These are phyloP conservation scores for Candida piceae DNA, from an alignment of 805 yeast genomes.

Conservation along the genomic window DNA sequence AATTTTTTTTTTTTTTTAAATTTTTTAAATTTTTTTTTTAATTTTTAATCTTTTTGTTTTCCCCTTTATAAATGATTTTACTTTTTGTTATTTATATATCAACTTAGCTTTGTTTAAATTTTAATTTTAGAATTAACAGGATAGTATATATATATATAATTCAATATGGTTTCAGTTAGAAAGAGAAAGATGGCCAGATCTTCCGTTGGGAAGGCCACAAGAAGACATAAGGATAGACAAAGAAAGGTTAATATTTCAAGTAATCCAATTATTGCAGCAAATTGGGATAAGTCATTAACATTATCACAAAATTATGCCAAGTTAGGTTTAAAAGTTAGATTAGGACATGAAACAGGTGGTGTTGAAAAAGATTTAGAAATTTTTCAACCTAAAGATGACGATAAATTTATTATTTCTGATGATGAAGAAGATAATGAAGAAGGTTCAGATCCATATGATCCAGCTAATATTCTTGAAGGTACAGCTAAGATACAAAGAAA, in stretches of 20 bases:
- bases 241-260: slow-evolving; percentile 60
- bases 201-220: slow-evolving; percentile 62
- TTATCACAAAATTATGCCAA: slow-evolving; percentile 80
- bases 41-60: too few relatives aligned
- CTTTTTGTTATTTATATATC: too few relatives aligned
- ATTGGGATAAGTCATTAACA: slow-evolving; percentile 86
- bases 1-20: too few relatives aligned
- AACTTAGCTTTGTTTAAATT: too few relatives aligned
- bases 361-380: slow-evolving; percentile 52
- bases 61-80: too few relatives aligned
- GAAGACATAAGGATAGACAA: slow-evolving; percentile 66
- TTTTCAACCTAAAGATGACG: slow-evolving; percentile 30
- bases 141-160: not conserved
- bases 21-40: too few relatives aligned
- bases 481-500: slow-evolving; percentile 75
- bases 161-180: slow-evolving; percentile 52
- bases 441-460: slow-evolving; percentile 40
- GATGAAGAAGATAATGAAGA: slow-evolving; percentile 29
- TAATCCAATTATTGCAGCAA: slow-evolving; percentile 78
- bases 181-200: slow-evolving; percentile 79
- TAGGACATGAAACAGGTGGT: slow-evolving; percentile 77
- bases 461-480: slow-evolving; percentile 65
- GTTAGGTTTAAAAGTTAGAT: slow-evolving; percentile 67
- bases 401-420: slow-evolving; percentile 20
- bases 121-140: too few relatives aligned